Conservation (phyloP, 208 protist species). For the Trypanosoma avium region DNA sequence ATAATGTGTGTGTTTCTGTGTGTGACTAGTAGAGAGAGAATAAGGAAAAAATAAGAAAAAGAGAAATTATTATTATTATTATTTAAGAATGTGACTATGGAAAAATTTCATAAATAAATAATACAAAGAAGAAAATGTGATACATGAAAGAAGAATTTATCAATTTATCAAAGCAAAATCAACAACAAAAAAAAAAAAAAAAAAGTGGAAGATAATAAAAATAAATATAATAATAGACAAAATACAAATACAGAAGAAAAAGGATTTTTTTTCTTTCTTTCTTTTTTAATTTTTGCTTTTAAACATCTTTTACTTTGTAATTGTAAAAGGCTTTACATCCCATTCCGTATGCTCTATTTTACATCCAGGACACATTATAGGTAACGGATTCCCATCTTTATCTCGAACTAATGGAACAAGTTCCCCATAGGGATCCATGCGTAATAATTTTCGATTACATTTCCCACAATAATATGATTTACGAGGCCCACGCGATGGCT, state of each 20-base stretch:
- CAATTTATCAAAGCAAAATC: no score
- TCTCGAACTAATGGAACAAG: slow-evolving; percentile 77
- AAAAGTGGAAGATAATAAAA: no score
- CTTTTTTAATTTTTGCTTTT: neutral
- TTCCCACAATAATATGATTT: slow-evolving; percentile 73
- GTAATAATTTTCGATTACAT: slow-evolving; percentile 68
- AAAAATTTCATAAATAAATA: no score
- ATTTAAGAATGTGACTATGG: no score
- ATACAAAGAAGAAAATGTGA: no score
- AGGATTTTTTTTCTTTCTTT: neutral
- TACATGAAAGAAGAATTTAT: no score
- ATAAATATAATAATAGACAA: no score
- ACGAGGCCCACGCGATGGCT: slow-evolving; percentile 1
- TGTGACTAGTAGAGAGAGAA: no score
- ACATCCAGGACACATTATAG: slow-evolving; percentile 82
- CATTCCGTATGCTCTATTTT: slow-evolving; percentile 68
- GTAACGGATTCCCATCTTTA: slow-evolving; percentile 52
- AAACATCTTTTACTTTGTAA: slow-evolving; percentile 2
- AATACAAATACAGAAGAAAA: slow-evolving; percentile 1
- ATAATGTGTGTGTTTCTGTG: no score
- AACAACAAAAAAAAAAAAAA: no score
- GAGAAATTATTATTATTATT: no score
- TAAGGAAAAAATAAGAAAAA: no score
- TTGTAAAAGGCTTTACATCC: slow-evolving; percentile 51
- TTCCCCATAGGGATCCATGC: slow-evolving; percentile 74